phyloP scores from a whole-genome alignment of 176 grass and related monocot genomes.

The Juncus inflexus region DNA sequence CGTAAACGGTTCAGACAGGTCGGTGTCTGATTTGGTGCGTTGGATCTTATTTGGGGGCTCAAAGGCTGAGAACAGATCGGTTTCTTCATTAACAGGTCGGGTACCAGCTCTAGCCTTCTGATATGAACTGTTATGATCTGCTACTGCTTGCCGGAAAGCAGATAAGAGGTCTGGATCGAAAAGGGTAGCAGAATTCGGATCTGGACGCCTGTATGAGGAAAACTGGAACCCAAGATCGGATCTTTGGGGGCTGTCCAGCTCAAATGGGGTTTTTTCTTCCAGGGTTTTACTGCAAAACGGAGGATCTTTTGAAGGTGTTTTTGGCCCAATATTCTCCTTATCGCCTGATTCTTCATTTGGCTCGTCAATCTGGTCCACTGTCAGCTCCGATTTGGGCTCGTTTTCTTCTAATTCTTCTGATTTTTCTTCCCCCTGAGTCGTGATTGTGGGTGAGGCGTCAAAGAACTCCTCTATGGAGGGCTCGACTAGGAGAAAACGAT shows the following conservation, averaged over 20 bases:
- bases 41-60: constrained; percentile 26
- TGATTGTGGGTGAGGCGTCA: constrained; percentile 14
- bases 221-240: not conserved
- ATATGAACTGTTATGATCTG: constrained; percentile 37
- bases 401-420: not conserved
- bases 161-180: constrained; percentile 89
- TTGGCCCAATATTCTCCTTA: constrained; percentile 62
- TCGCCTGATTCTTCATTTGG: constrained; percentile 5
- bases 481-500: constrained; percentile 16
- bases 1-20: constrained; percentile 32
- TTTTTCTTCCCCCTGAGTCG: constrained; percentile 7
- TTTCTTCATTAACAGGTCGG: constrained; percentile 1
- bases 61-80: not conserved
- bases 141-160: constrained; percentile 64
- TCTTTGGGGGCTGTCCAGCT: constrained; percentile 2
- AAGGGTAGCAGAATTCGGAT: constrained; percentile 54
- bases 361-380: not conserved
- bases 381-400: constrained; percentile 2
- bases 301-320: constrained; percentile 18
- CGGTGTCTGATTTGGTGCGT: constrained; percentile 7
- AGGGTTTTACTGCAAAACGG: constrained; percentile 22
- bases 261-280: constrained; percentile 23
- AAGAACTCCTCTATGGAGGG: constrained; percentile 23
- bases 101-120: constrained; percentile 29
- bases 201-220: constrained; percentile 44